Percentiles rank a stretch among this genome's conserved stretches.
Evolutionary conservation across 2,329 filamentous ascomycete genomes (phyloP).

Genomic region (Clarireedia paspali): DNA sequence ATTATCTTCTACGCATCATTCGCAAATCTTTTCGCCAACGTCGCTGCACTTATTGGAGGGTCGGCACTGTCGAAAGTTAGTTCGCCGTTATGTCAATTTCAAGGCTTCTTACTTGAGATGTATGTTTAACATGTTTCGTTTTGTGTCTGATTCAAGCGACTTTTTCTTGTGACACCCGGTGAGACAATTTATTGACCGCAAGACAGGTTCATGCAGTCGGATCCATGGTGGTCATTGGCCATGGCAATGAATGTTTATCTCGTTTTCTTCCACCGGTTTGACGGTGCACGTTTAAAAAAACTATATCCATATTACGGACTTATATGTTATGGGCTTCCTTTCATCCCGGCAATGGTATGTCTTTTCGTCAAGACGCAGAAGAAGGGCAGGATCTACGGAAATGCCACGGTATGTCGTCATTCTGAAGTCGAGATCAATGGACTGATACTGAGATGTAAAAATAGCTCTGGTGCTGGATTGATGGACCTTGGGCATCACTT

Average conservation of each 20-base stretch:
- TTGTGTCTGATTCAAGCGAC: slow-evolving; percentile 47
- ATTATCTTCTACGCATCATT: slow-evolving; percentile 54
- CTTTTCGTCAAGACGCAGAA: slow-evolving; percentile 39
- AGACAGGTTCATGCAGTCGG: slow-evolving; percentile 33
- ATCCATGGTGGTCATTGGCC: slow-evolving; percentile 47
- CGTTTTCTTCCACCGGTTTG: slow-evolving; percentile 49
- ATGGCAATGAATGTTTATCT: slow-evolving; percentile 57
- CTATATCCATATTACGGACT: slow-evolving; percentile 48
- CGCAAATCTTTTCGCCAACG: slow-evolving; percentile 51
- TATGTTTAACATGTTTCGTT: slow-evolving; percentile 43
- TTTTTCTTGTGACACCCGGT: neutral
- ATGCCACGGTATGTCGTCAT: slow-evolving; percentile 23
- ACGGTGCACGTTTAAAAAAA: slow-evolving; percentile 39
- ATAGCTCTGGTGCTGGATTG: slow-evolving; percentile 72
- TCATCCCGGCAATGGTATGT: slow-evolving; percentile 45
- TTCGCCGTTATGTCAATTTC: slow-evolving; percentile 51
- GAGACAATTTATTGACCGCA: too few relatives aligned
- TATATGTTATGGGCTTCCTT: slow-evolving; percentile 48
- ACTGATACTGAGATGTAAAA: slow-evolving; percentile 49
- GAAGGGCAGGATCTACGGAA: slow-evolving; percentile 31
- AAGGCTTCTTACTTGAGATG: slow-evolving; percentile 80
- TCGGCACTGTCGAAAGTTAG: slow-evolving; percentile 29
- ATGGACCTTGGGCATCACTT: slow-evolving; percentile 57
- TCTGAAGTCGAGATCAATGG: too few relatives aligned
- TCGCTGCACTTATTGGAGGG: slow-evolving; percentile 48